Evolutionary conservation across 2,329 filamentous ascomycete genomes (phyloP).

Genomic region (Exophiala sp.): DNA sequence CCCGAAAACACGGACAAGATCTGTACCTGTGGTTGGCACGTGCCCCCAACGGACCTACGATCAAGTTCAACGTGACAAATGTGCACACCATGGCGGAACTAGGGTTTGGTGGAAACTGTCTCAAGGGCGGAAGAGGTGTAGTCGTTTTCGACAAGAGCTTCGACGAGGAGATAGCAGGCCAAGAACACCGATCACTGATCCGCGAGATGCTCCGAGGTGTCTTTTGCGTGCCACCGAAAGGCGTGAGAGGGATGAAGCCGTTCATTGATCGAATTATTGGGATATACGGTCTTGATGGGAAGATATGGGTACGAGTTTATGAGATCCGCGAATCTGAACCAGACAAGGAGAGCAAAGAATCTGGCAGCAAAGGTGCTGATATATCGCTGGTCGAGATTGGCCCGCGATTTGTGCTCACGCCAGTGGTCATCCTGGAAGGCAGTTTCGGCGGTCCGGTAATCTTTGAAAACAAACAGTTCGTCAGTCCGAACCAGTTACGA

Average conservation of each 20-base stretch:
- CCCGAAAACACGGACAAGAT: constrained; percentile 81
- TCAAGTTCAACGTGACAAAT: constrained; percentile 54
- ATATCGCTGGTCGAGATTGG: constrained; percentile 88
- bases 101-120: constrained; percentile 93
- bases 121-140: constrained; percentile 87
- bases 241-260: constrained; percentile 84
- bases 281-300: constrained; percentile 85
- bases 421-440: constrained; percentile 91
- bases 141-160: constrained; percentile 90
- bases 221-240: constrained; percentile 82
- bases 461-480: constrained; percentile 97
- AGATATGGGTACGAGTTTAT: constrained; percentile 95
- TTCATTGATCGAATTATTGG: constrained; percentile 95
- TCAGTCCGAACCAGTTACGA: constrained; percentile 91
- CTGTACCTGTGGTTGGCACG: constrained; percentile 92
- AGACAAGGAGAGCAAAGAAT: constrained; percentile 36
- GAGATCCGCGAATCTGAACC: constrained; percentile 71
- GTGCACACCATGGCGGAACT: constrained; percentile 96
- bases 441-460: constrained; percentile 95
- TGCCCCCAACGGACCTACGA: constrained; percentile 75
- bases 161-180: constrained; percentile 63
- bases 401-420: constrained; percentile 85
- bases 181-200: constrained; percentile 50
- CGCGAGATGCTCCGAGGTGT: constrained; percentile 87
- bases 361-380: constrained; percentile 44